Conservation (phyloP, 345 rosid species). For the Moricandia moricandioides region DNA sequence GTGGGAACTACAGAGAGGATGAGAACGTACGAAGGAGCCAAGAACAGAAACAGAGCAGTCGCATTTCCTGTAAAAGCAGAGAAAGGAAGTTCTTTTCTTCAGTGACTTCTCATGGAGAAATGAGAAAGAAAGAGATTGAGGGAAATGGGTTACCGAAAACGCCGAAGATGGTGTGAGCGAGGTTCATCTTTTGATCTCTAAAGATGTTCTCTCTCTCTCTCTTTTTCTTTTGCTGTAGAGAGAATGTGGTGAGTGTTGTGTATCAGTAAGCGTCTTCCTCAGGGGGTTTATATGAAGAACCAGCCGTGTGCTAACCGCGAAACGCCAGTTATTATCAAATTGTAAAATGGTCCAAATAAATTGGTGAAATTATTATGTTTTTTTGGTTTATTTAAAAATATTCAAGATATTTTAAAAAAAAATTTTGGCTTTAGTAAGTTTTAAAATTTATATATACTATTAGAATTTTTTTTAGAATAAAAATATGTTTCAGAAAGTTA, state of each 20-base stretch:
- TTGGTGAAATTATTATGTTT: neutral
- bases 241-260: conserved; percentile 2
- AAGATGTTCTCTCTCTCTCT: neutral
- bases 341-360: neutral
- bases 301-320: conserved; percentile 10
- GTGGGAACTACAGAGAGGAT: neutral
- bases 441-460: too few relatives aligned
- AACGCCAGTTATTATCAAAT: neutral
- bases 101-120: conserved; percentile 16
- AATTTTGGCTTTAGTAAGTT: neutral
- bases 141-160: conserved; percentile 56
- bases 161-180: conserved; percentile 81
- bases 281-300: conserved; percentile 14
- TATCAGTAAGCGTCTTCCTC: conserved; percentile 1
- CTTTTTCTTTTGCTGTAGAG: neutral
- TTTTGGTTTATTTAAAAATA: neutral
- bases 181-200: conserved; percentile 43
- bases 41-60: conserved; percentile 89
- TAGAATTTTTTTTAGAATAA: too few relatives aligned
- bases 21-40: conserved; percentile 71
- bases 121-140: conserved; percentile 14
- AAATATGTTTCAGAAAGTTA: too few relatives aligned
- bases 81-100: neutral
- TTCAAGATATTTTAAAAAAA: neutral
- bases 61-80: conserved; percentile 73